Percentiles rank a stretch among this genome's conserved stretches.
Evolutionary conservation across 192 early-diverging fungal genomes (phyloP).

Genomic region (Thoreauomyces humboldtii): DNA sequence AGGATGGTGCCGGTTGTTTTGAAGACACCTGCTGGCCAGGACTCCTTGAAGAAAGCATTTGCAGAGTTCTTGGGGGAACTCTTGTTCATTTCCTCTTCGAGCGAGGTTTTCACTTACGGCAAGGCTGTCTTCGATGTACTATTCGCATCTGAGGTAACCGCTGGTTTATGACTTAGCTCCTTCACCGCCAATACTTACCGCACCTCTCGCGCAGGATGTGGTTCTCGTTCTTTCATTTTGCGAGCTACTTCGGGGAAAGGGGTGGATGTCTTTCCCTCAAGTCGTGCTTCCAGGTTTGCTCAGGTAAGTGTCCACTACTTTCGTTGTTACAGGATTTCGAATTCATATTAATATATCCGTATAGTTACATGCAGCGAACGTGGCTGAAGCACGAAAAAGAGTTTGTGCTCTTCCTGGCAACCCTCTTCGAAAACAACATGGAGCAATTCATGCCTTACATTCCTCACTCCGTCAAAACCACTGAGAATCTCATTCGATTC

Average conservation of each 20-base stretch:
- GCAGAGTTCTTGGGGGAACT: slow-evolving; percentile 22
- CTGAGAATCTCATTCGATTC: slow-evolving; percentile 4
- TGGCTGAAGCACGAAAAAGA: background rate
- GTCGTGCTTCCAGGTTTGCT: slow-evolving; percentile 73
- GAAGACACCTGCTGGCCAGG: background rate
- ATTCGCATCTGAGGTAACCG: slow-evolving; percentile 32
- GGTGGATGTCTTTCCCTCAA: slow-evolving; percentile 71
- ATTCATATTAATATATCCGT: background rate
- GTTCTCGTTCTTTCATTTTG: slow-evolving; percentile 65
- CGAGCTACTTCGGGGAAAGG: slow-evolving; percentile 59
- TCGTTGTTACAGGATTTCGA: background rate
- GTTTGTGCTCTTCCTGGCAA: slow-evolving; percentile 13
- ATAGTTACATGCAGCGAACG: slow-evolving; percentile 9
- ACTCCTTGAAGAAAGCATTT: slow-evolving; percentile 16
- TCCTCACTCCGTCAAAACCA: slow-evolving; percentile 17
- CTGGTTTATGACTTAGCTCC: background rate
- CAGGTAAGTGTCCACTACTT: slow-evolving; percentile 28
- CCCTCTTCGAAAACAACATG: slow-evolving; percentile 11
- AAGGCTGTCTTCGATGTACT: slow-evolving; percentile 46
- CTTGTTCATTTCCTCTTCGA: slow-evolving; percentile 29
- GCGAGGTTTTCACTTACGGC: slow-evolving; percentile 47
- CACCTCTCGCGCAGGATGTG: slow-evolving; percentile 43
- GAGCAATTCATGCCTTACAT: background rate
- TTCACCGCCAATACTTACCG: no score
- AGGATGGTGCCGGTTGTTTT: background rate